Percentiles rank a stretch among this genome's conserved stretches.
These are phyloP conservation scores for Skeletonema menzelii DNA, from an alignment of 108 stramenopile species.

Conservation along the genomic window DNA sequence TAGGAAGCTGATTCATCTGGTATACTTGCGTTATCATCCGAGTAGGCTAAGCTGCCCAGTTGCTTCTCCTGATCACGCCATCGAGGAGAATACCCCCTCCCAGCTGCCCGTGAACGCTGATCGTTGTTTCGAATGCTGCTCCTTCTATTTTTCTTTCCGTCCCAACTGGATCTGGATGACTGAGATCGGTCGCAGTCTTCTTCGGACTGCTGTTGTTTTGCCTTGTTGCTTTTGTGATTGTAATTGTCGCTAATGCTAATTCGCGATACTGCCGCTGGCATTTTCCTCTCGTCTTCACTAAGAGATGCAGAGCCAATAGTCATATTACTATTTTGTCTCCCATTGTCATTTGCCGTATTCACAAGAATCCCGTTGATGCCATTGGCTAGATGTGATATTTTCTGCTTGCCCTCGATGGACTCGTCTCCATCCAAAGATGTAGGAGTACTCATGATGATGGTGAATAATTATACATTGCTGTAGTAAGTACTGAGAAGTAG, in stretches of 20 bases:
- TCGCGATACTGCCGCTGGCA: neutral
- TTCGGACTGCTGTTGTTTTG: neutral
- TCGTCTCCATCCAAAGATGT: neutral
- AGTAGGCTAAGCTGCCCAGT: neutral
- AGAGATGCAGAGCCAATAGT: neutral
- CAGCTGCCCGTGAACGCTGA: neutral
- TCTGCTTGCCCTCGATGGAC: neutral
- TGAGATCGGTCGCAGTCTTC: neutral
- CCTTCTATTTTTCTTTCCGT: neutral
- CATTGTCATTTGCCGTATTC: neutral
- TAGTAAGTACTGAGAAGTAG: too few species aligned
- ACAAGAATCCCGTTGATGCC: neutral
- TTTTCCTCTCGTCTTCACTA: neutral
- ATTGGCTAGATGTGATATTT: neutral
- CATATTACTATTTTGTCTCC: neutral
- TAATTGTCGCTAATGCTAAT: neutral
- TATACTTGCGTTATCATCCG: neutral
- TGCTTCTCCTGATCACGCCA: slow-evolving; percentile 3
- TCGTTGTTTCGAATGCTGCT: neutral
- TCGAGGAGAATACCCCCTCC: neutral
- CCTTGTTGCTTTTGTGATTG: neutral
- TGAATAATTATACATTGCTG: too few species aligned
- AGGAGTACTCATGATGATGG: too few species aligned
- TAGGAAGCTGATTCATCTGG: neutral
- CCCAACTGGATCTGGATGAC: slow-evolving; percentile 1